Conservation (phyloP, 371 early-diverging fungal genomes). For the Apophysomyces trapeziformis region DNA sequence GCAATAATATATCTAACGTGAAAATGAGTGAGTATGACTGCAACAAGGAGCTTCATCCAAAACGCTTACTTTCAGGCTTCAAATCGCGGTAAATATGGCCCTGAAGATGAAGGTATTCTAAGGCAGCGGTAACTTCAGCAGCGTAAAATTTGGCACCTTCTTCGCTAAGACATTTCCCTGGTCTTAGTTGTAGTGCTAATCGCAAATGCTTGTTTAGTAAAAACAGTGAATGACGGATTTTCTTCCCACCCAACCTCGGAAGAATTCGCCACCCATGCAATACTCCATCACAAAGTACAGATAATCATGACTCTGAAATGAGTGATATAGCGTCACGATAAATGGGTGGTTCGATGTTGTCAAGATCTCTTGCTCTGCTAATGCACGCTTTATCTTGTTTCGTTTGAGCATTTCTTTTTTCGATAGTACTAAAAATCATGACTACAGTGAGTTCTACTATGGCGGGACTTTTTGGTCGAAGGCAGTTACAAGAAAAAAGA, state of each 20-base stretch:
- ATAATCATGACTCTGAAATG: slow-evolving; percentile 93
- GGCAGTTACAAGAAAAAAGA: no score
- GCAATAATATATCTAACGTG: slow-evolving; percentile 83
- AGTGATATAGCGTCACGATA: slow-evolving; percentile 96
- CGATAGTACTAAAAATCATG: slow-evolving; percentile 49
- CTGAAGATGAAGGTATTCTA: slow-evolving; percentile 95
- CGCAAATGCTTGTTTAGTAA: background rate
- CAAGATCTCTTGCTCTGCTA: slow-evolving; percentile 96
- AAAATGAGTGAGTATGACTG: background rate
- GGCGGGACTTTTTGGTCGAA: no score
- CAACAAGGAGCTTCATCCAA: background rate
- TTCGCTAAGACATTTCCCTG: slow-evolving; percentile 84
- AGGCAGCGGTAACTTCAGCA: slow-evolving; percentile 91
- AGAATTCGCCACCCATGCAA: slow-evolving; percentile 98
- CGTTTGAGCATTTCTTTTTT: slow-evolving; percentile 95
- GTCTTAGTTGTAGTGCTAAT: slow-evolving; percentile 75
- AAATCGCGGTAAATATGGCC: slow-evolving; percentile 98
- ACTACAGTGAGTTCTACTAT: background rate
- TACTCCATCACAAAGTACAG: slow-evolving; percentile 98
- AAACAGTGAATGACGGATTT: background rate
- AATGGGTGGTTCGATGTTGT: slow-evolving; percentile 95
- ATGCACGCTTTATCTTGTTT: slow-evolving; percentile 93
- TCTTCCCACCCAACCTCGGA: slow-evolving; percentile 58
- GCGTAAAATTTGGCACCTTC: slow-evolving; percentile 96
- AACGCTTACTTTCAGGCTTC: slow-evolving; percentile 96